A percentile compares a stretch with the other conserved stretches of the same genome.
These are phyloP conservation scores for Castanopsis chinensis DNA, from an alignment of 306 rosid species.

Conservation along the genomic window DNA sequence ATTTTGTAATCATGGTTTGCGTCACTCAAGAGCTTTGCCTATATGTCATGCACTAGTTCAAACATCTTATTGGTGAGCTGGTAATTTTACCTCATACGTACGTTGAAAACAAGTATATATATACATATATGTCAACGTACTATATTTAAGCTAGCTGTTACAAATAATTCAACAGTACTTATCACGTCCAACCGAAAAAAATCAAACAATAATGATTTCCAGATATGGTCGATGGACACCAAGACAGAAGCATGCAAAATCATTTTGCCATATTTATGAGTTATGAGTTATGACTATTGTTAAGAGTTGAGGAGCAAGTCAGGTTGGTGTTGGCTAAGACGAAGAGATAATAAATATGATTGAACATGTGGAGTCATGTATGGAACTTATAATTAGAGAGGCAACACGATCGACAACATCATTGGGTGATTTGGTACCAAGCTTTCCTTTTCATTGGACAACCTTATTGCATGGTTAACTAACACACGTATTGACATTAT, in stretches of 20 bases:
- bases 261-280: background rate
- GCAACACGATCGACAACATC: background rate
- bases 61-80: too few species aligned
- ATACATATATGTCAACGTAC: too few species aligned
- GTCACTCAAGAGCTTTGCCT: too few species aligned
- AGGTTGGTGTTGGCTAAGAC: background rate
- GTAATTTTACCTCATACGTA: too few species aligned
- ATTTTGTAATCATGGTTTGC: too few species aligned
- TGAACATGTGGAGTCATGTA: background rate
- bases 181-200: background rate
- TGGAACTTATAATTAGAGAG: background rate
- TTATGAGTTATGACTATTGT: background rate
- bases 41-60: too few species aligned
- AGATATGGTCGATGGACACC: slow-evolving; percentile 1
- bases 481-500: too few species aligned
- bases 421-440: background rate
- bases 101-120: too few species aligned
- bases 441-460: background rate
- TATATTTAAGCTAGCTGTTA: too few species aligned
- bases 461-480: background rate
- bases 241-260: background rate
- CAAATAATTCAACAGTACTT: too few species aligned
- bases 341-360: background rate
- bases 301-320: too few species aligned
- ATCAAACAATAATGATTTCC: background rate